Conservation (phyloP, 306 rosid genomes). For the Hippophae rhamnoides region DNA sequence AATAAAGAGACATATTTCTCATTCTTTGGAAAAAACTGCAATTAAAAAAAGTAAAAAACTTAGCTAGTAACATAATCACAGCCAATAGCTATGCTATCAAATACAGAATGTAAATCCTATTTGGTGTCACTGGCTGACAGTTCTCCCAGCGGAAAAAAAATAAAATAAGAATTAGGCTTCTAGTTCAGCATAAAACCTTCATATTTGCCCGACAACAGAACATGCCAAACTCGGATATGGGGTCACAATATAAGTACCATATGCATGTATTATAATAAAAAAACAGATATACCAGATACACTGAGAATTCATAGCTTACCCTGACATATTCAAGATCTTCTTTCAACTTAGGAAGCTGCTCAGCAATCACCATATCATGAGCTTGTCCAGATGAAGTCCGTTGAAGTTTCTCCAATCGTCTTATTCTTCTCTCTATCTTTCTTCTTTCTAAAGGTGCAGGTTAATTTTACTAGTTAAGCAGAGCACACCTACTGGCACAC, state of each 20-base stretch:
- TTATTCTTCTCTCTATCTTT: slow-evolving; percentile 76
- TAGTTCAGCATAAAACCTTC: neutral
- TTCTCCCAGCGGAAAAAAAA: neutral
- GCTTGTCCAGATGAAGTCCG: slow-evolving; percentile 57
- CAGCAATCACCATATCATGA: slow-evolving; percentile 44
- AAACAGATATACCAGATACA: no score
- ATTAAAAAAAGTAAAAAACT: slow-evolving; percentile 10
- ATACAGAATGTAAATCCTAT: neutral
- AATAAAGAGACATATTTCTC: slow-evolving; percentile 84
- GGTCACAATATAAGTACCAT: neutral
- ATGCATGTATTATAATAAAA: neutral
- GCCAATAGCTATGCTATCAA: neutral
- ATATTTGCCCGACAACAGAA: neutral
- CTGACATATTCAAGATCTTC: slow-evolving; percentile 90
- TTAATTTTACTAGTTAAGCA: slow-evolving; percentile 7
- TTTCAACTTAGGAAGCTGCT: slow-evolving; percentile 69
- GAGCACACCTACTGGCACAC: neutral
- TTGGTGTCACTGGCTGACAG: neutral
- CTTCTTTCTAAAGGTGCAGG: slow-evolving; percentile 54
- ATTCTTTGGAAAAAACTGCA: slow-evolving; percentile 95
- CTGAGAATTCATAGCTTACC: slow-evolving; percentile 30
- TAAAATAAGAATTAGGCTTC: neutral
- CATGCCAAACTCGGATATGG: neutral
- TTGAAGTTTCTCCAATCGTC: slow-evolving; percentile 81
- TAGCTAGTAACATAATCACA: slow-evolving; percentile 8